Percentiles rank a stretch among this genome's conserved stretches.
Conservation (phyloP, 1,139 yeast species). For the Pneumocystis carinii region DNA sequence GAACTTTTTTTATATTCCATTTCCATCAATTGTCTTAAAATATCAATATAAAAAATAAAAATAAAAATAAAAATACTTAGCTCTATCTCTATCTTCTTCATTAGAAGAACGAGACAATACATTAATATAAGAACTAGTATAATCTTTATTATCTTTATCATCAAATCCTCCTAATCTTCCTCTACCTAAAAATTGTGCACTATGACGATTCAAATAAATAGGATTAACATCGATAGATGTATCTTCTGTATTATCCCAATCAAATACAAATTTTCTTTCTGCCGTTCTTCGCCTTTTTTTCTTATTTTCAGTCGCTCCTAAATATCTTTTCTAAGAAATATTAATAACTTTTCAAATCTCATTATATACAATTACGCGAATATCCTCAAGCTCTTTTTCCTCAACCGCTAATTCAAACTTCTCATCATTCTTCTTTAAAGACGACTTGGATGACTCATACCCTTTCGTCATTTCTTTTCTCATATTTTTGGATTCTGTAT, state of each 20-base stretch:
- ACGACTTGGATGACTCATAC: constrained; percentile 3
- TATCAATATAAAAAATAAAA: neutral
- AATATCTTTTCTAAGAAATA: neutral
- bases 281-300: constrained; percentile 13
- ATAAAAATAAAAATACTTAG: neutral
- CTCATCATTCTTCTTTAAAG: constrained; percentile 4
- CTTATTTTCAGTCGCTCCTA: constrained; percentile 5
- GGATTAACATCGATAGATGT: constrained; percentile 37
- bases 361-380: neutral
- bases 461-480: neutral
- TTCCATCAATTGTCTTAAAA: constrained; percentile 2
- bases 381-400: constrained; percentile 5
- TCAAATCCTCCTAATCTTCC: constrained; percentile 7
- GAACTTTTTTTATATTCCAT: neutral
- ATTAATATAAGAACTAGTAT: constrained; percentile 2
- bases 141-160: neutral
- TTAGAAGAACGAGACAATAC: constrained; percentile 1
- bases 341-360: neutral
- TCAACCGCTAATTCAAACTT: constrained; percentile 8
- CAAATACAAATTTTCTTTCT: constrained; percentile 42
- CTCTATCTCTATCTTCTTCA: constrained; percentile 2
- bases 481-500: neutral
- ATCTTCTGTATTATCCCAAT: constrained; percentile 58
- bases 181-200: constrained; percentile 17
- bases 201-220: constrained; percentile 20